Percentiles rank a stretch among this genome's conserved stretches.
Conservation (phyloP, 345 rosid genomes). For the Draba incana region DNA sequence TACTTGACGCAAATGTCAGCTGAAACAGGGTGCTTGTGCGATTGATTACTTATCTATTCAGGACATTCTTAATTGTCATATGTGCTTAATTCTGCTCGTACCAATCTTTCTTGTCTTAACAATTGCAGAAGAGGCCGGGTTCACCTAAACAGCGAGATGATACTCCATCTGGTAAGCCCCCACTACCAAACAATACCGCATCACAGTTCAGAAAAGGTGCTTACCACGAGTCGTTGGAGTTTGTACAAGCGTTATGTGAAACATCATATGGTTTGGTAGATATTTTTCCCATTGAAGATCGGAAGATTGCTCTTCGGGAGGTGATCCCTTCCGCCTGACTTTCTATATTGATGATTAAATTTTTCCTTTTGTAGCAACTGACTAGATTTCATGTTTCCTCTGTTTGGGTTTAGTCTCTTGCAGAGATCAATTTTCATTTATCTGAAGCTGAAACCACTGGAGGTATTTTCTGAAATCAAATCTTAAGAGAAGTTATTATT, state of each 20-base stretch:
- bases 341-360: slow-evolving; percentile 21
- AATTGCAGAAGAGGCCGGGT: slow-evolving; percentile 75
- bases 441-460: slow-evolving; percentile 82
- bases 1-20: slow-evolving; percentile 22
- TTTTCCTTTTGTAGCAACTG: slow-evolving; percentile 34
- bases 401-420: slow-evolving; percentile 76
- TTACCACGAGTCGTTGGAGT: slow-evolving; percentile 91
- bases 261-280: slow-evolving; percentile 96
- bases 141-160: slow-evolving; percentile 83
- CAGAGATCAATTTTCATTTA: slow-evolving; percentile 77
- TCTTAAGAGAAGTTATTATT: slow-evolving; percentile 24
- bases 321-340: slow-evolving; percentile 45
- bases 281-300: slow-evolving; percentile 96
- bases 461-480: slow-evolving; percentile 53
- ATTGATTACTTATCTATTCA: slow-evolving; percentile 18
- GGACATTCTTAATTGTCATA: slow-evolving; percentile 1
- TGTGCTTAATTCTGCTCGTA: slow-evolving; percentile 29
- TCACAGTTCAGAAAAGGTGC: slow-evolving; percentile 90
- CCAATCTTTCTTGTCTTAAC: slow-evolving; percentile 24
- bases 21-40: slow-evolving; percentile 27
- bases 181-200: slow-evolving; percentile 68
- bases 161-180: slow-evolving; percentile 72
- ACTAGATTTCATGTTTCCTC: slow-evolving; percentile 39
- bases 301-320: slow-evolving; percentile 93
- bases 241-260: slow-evolving; percentile 88